A percentile compares a stretch with the other conserved stretches of the same genome.
phyloP scores from a whole-genome alignment of 2,329 filamentous ascomycete genomes.

The Trichoderma gracile region DNA sequence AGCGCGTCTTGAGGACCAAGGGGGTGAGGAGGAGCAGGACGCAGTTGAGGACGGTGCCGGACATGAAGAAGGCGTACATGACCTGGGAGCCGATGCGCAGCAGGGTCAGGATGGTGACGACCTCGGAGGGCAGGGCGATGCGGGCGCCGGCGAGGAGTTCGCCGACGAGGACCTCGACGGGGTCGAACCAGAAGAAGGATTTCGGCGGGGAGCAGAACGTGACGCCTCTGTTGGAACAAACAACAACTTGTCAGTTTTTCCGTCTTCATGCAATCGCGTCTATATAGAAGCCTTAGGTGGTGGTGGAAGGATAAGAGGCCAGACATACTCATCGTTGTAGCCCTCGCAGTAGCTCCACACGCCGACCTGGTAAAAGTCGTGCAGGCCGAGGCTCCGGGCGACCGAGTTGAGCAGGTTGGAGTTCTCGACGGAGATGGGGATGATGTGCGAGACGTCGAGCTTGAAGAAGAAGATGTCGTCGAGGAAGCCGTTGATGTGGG shows the following conservation, averaged over 20 bases:
- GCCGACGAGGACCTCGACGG: slow-evolving; percentile 74
- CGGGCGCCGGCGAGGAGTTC: slow-evolving; percentile 81
- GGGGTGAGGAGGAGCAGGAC: slow-evolving; percentile 68
- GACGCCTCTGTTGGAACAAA: slow-evolving; percentile 56
- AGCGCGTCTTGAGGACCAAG: slow-evolving; percentile 56
- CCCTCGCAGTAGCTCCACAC: slow-evolving; percentile 93
- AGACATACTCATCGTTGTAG: slow-evolving; percentile 63
- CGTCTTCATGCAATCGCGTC: too few relatives aligned
- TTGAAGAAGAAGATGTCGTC: slow-evolving; percentile 79
- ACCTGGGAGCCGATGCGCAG: slow-evolving; percentile 73
- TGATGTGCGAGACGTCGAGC: slow-evolving; percentile 78
- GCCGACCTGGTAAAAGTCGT: slow-evolving; percentile 93
- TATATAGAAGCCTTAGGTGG: too few relatives aligned
- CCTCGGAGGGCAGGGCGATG: slow-evolving; percentile 74
- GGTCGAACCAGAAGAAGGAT: slow-evolving; percentile 86
- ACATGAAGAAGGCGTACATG: slow-evolving; percentile 89
- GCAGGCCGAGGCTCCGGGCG: slow-evolving; percentile 79
- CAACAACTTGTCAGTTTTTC: not conserved
- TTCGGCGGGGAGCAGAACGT: slow-evolving; percentile 72
- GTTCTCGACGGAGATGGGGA: slow-evolving; percentile 71
- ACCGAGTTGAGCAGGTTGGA: slow-evolving; percentile 81
- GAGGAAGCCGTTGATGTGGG: slow-evolving; percentile 60
- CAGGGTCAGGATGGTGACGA: slow-evolving; percentile 71
- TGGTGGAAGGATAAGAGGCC: too few relatives aligned
- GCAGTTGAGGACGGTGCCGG: slow-evolving; percentile 68